Percentiles rank a stretch among this genome's conserved stretches.
Conservation (phyloP, 371 early-diverging fungal genomes). For the Mortierella sp. region DNA sequence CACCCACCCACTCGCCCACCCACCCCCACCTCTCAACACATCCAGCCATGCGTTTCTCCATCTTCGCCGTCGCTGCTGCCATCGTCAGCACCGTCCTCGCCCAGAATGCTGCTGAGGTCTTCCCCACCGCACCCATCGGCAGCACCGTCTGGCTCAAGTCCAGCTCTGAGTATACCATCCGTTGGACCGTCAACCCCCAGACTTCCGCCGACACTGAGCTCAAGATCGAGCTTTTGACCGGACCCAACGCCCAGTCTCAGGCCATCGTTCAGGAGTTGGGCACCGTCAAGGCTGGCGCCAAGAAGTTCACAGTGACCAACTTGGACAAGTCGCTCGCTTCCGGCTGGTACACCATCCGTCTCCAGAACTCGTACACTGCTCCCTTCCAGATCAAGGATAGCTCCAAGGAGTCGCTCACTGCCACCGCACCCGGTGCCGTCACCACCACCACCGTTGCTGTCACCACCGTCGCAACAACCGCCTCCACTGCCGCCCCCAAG, state of each 20-base stretch:
- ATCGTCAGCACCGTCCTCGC: slow-evolving; percentile 14
- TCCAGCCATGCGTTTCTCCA: slow-evolving; percentile 16
- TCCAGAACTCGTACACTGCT: slow-evolving; percentile 9
- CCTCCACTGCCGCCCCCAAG: background rate
- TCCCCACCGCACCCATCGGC: slow-evolving; percentile 5
- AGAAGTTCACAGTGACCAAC: background rate
- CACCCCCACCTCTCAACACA: background rate
- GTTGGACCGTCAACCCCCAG: background rate
- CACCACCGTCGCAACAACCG: background rate
- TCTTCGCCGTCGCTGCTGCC: slow-evolving; percentile 6
- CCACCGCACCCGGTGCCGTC: background rate
- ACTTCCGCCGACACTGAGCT: background rate
- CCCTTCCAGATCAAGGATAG: slow-evolving; percentile 9
- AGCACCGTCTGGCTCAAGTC: slow-evolving; percentile 5
- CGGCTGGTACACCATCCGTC: slow-evolving; percentile 11
- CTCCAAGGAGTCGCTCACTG: slow-evolving; percentile 6
- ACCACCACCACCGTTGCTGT: background rate
- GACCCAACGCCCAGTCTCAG: slow-evolving; percentile 1
- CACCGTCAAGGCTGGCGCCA: slow-evolving; percentile 4
- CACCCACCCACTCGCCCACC: background rate
- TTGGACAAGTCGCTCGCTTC: slow-evolving; percentile 2
- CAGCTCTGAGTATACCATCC: no score
- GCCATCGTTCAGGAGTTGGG: slow-evolving; percentile 7
- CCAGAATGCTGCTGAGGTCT: background rate
- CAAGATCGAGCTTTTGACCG: background rate